Base-by-base conservation (phyloP, 306 rosid species). In the Cucumis hystrix region DNA sequence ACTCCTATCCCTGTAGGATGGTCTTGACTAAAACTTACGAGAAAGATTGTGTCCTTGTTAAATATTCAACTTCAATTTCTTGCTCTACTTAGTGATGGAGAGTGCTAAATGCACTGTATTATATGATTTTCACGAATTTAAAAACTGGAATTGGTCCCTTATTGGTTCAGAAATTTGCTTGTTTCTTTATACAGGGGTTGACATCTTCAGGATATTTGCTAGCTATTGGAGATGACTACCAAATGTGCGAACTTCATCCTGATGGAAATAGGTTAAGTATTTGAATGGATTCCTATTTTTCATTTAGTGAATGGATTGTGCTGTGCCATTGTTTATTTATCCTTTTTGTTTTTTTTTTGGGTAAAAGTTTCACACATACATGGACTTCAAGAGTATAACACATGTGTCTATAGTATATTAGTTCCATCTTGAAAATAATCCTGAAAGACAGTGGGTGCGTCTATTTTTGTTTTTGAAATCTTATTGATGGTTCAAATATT, bases 241-340 rank as follows among this genome's bases (percentile, higher is more conserved):
- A 86, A 78, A 87, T 91, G 91, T 90, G 86, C 61, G 91, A 93
- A 89, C 96, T 90, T 82, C 98, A 93, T 84, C 98, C 97, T 76
- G 97, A 93, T 88, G 98, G 97, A 70, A 96, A 91, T 75, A 90
- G 97, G 98, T 91, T 65, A 71, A 43, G 55, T 68, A 57, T 59
- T 75, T 64, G 12, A 74, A 40, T 60, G 54, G 30, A 30, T 7
- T 16, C 73, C 41, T 35, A 55, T 4, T 75, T 37, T 35, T 59
- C 13, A 75, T 61, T 70, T 25, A 43, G 39, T 70, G 58, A 70
- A 70, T 30, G 16, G 54, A 17, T 57, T 60, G 37, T 43, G n/a
- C 2, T 2, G 8, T 73, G 72, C 25, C 17, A 14, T 63, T 9
- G 43, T 47, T 47, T 47, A 13, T 12, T 47, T 45, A 1, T 11